Base-by-base conservation (phyloP, 495 filamentous ascomycete genomes). In the Talaromyces nanjingensis region DNA sequence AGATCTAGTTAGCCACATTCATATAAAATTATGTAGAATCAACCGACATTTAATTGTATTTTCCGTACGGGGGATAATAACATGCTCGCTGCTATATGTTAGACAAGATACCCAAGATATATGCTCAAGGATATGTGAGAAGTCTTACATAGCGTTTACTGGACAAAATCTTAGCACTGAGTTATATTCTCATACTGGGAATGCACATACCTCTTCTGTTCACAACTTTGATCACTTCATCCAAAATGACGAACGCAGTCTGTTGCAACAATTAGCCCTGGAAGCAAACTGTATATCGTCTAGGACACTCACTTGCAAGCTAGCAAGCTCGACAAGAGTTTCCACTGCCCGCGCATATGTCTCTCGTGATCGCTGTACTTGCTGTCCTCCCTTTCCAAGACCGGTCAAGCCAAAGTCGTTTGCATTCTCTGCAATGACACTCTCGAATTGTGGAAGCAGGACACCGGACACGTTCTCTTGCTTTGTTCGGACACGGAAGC, bases 401-500 rank as follows among this genome's bases (percentile, higher is more conserved):
- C 94, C 94, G 9, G 94, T 99, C 76, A 99, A 82, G 67, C 88
- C 91, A 76, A 99, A 99, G 73, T 98, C 94, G 72, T 96, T 96
- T 75, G 88, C 90, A n/a, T 87, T 89, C 65, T 97, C 93, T 45
- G 78, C 69, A 2, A 85, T 88, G 52, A 86, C 84, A 78, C 87
- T 90, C 78, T 99, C 94, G 69, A 99, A 99, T 59, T 91, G 83
- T 31, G 94, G 94, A 31, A 99, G 78, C 57, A 97, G 84, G 31
- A 98, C 94, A 74, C 94, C 94, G 11, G 92, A 97, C 29, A 99
- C 94, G 79, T 99, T 99, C 78, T 99, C 94, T 73, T 98, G 96
- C 72, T 92, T 94, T 33, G 94, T 92, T 33, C 92, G 87, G 33
- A 98, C 81, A 64, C 93, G 86, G 80, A 99, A 98, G 33, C 91